Evolutionary conservation across 768 basidiomycete genomes (phyloP).

Genomic region (Termitomyces sp.): DNA sequence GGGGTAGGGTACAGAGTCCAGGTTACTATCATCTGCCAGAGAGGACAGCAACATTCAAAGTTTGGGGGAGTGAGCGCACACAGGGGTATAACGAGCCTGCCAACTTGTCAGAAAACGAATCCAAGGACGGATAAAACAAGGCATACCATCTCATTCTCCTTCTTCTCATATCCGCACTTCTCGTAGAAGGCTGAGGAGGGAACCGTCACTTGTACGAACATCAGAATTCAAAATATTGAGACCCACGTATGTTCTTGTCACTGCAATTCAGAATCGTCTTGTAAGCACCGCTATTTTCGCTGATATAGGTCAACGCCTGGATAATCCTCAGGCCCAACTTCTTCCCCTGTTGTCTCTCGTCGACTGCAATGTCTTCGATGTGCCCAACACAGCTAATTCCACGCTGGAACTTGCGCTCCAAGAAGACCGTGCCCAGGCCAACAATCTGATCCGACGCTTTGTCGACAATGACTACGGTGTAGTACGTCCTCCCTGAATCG

Average conservation of each 20-base stretch:
- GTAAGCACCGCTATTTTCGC: conserved; percentile 79
- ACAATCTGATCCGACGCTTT: conserved; percentile 73
- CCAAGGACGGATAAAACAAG: neutral
- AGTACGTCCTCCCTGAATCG: conserved; percentile 61
- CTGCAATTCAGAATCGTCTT: conserved; percentile 98
- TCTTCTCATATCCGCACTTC: conserved; percentile 90
- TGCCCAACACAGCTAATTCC: conserved; percentile 86
- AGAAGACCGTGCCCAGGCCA: conserved; percentile 75
- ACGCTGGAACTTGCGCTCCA: conserved; percentile 94
- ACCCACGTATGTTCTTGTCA: conserved; percentile 86
- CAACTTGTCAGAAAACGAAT: neutral
- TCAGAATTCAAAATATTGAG: conserved; percentile 1
- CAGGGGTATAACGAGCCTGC: conserved; percentile 60
- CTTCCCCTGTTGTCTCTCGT: conserved; percentile 83
- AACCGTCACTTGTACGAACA: neutral
- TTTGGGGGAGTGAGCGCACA: conserved; percentile 31
- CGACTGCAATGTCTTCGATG: conserved; percentile 97
- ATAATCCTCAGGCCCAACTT: conserved; percentile 88
- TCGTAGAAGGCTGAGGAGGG: conserved; percentile 78
- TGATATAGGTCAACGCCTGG: conserved; percentile 77
- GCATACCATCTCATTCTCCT: conserved; percentile 90
- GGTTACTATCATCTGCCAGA: neutral
- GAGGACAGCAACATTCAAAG: conserved; percentile 18
- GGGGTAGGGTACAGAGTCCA: neutral
- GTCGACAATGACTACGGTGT: conserved; percentile 78